A percentile compares a stretch with the other conserved stretches of the same genome.
These are phyloP conservation scores for Paecilomyces variotii DNA, from an alignment of 2,329 filamentous ascomycete genomes.

Conservation along the genomic window DNA sequence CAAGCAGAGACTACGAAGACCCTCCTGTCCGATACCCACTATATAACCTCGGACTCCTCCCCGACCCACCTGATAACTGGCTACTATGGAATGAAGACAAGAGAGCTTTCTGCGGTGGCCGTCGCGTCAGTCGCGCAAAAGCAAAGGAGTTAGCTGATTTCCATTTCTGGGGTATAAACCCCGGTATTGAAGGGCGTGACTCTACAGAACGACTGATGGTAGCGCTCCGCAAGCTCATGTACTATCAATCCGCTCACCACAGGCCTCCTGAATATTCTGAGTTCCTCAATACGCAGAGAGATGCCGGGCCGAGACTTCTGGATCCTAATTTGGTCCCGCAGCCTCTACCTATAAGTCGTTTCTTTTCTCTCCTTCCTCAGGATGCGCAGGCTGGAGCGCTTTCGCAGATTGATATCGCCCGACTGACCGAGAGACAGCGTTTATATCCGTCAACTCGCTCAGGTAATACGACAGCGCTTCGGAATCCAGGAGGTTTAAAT, in stretches of 20 bases:
- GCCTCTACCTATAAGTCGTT: neutral
- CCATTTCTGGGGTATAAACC: neutral
- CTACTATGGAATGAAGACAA: neutral
- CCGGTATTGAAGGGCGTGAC: neutral
- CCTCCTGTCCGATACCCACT: neutral
- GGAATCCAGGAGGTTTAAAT: neutral
- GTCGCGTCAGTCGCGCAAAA: neutral
- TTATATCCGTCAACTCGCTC: neutral
- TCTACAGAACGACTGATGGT: neutral
- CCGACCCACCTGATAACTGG: neutral
- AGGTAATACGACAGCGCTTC: neutral
- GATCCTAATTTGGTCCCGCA: neutral
- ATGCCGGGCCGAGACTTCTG: neutral
- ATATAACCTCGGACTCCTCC: neutral
- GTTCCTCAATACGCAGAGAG: conserved; percentile 1
- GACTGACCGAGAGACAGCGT: neutral
- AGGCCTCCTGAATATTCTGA: conserved; percentile 8
- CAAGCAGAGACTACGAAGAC: neutral
- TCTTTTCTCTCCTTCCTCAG: neutral
- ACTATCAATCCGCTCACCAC: conserved; percentile 1
- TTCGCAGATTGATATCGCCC: neutral
- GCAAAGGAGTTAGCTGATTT: neutral
- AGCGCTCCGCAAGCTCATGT: neutral
- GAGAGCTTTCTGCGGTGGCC: neutral
- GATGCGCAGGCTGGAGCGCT: neutral